Evolutionary conservation across 208 protist species (phyloP), one percentile per base, ranked within the genome.

Genomic region (Herpetomonas muscarum): DNA sequence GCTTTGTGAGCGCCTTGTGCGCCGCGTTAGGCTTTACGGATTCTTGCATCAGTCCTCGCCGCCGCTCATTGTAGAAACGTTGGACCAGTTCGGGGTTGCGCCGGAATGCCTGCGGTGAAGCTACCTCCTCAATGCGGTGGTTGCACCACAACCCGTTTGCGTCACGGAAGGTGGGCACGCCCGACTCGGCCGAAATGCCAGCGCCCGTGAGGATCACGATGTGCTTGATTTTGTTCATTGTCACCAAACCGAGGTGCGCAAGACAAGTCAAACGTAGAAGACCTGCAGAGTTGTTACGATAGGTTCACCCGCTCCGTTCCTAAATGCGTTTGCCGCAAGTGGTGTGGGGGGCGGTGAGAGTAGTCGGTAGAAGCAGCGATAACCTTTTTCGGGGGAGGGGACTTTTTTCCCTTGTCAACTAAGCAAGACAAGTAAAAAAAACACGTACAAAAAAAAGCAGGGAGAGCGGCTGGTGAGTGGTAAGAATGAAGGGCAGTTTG

Each of bases 161-260:
- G 57, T 79, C 71, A 5, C 79, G 74, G 56, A 87, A 87, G 7
- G 77, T 87, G 0, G 62, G 53, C 22, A 91, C 74, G 21, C 82
- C 82, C 5, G 77, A 86, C 61, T 90, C 81, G 25, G 79, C 81
- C 22, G 81, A 90, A 41, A 90, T 82, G 30, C 86, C 82, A 26
- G 86, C 86, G 3, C 86, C 81, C 4, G 86, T 90, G 39, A 93
- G 71, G 49, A 88, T 71, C 15, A 67, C 76, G 32, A 93, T 71
- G 30, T 67, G 55, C 3, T 67, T 56, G 49, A 67, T 49, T 31
- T 83, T 67, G 26, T 70, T 50, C 36, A 90, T 66, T 3, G 1
- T 47, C 12, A 39, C 70, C 37, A n/a, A 19, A 13, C 21, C 3
- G 4, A 19, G 29, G 21, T 13, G 25, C 32, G 12, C 21, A 7